Evolutionary conservation across 2,329 filamentous ascomycete species (phyloP), one percentile per base, ranked within the genome.

Genomic region (Phaeosphaeriaceae sp.): DNA sequence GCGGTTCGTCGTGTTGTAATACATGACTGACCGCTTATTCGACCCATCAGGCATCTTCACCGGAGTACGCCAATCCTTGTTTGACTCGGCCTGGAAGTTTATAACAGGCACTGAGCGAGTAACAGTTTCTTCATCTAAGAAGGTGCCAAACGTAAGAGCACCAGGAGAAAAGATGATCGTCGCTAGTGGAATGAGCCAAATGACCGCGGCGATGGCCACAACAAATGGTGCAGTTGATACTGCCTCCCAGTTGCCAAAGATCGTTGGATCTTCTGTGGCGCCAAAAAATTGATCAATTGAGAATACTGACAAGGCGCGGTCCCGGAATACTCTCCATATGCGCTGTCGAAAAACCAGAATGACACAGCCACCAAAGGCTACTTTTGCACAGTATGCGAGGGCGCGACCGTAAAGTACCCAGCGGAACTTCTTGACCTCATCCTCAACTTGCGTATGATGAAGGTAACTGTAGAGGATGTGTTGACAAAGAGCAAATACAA

Each of bases 101-200:
- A 73, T 50, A 4, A 56, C 64, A 2, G 64, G 63, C 1, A 70
- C 61, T 13, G 20, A 13, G 8, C 40, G 20, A 16, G 40, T 29
- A 11, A 32, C 13, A 2, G 29, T 11, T n/a, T 48, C 41, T 3
- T 32, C 34, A 1, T 67, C 60, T 3, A 61, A 46, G 16, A 50
- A 69, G 20, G 42, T 71, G 48, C 55, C 72, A 55, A 78, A 76
- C 1, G 68, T 70, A 12, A 73, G 54, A 2, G 71, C 64, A 20
- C 68, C 68, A 9, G 71, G 71, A 5, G 67, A 68, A 35, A 79
- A 69, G 46, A 74, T 69, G 20, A 74, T 70, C 3, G 70, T 72
- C 4, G 71, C 70, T 16, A 74, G 42, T 11, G 70, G 70, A 17
- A 72, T 71, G 1, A 73, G 33, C 70, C 68, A 74, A 29, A 70